Conservation (phyloP, 768 basidiomycete species). For the Podaxis rugospora region DNA sequence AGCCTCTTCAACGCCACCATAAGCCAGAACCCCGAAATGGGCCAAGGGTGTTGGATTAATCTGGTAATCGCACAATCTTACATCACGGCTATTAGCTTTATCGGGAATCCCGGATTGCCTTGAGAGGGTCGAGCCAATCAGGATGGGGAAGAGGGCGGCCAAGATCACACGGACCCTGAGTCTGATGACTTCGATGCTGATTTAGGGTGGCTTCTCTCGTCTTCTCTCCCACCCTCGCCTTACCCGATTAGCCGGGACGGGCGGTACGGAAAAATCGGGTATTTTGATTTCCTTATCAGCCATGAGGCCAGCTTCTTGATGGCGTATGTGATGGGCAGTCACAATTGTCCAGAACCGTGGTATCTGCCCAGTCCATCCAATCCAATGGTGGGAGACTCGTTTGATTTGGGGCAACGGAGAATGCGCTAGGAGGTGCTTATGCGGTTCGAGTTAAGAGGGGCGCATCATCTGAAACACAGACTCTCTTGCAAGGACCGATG, state of each 20-base stretch:
- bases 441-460: not conserved
- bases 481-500: not conserved
- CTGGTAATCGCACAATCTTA: not conserved
- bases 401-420: not conserved
- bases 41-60: not conserved
- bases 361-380: not conserved
- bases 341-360: not conserved
- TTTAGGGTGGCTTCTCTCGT: slow-evolving; percentile 7
- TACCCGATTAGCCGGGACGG: slow-evolving; percentile 10
- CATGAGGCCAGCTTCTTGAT: not conserved
- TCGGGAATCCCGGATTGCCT: slow-evolving; percentile 10
- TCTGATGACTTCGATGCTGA: slow-evolving; percentile 8
- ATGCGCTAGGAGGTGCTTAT: not conserved
- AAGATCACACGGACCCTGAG: slow-evolving; percentile 9
- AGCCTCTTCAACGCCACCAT: slow-evolving; percentile 6
- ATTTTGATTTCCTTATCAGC: slow-evolving; percentile 11
- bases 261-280: slow-evolving; percentile 12
- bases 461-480: not conserved
- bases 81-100: slow-evolving; percentile 1
- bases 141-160: not conserved
- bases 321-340: slow-evolving; percentile 11
- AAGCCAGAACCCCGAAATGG: slow-evolving; percentile 7
- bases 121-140: not conserved
- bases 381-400: not conserved
- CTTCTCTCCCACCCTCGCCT: not conserved